Evolutionary conservation across 129 eudicot genomes (phyloP), one percentile per base, ranked within the genome.

Genomic region (Centrapalus pauciflorus): DNA sequence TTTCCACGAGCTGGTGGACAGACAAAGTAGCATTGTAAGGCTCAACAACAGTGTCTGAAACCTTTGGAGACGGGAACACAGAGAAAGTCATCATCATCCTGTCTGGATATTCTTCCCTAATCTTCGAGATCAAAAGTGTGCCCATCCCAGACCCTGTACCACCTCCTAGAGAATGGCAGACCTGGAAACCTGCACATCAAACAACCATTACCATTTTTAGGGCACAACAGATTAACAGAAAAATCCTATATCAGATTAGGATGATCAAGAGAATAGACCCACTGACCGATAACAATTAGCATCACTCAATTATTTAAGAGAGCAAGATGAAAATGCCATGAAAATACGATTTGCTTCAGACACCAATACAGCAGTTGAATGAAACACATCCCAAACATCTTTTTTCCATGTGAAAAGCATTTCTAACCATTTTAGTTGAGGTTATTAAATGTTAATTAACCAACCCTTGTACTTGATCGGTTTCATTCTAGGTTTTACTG

Each of bases 21-120:
- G 82, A 77, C 9, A 77, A 55, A 8, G 82, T 77, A 11, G 82
- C 82, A 20, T 77, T 77, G 77, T 77, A 77, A 20, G 82, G 82
- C 64, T 77, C 82, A 10, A 77, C 82, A 17, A 77, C 82, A 33
- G 82, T 77, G 49, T 77, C 82, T 0, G 82, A 77, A 49, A 77
- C 82, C 68, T 77, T 77, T 1, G 82, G 82, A 4, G 82, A 77
- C 19, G 82, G 82, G 32, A 77, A 77, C 2, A 77, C 82, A 13
- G 82, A 77, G 65, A 77, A 77, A 7, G 82, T 77, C 67, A 77
- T 72, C 82, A 77, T 77, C 82, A 77, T 77, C 3, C 82, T 70
- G 38, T 77, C 82, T 0, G 82, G 82, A 17, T 77, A 77, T 38
- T 77, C 82, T 71, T 77, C 82, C 50, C 82, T 56, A 27, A 77